Evolutionary conservation across 331 rosid species (phyloP), one percentile per base, ranked within the genome.

Genomic region (Phaseolus coccineus): DNA sequence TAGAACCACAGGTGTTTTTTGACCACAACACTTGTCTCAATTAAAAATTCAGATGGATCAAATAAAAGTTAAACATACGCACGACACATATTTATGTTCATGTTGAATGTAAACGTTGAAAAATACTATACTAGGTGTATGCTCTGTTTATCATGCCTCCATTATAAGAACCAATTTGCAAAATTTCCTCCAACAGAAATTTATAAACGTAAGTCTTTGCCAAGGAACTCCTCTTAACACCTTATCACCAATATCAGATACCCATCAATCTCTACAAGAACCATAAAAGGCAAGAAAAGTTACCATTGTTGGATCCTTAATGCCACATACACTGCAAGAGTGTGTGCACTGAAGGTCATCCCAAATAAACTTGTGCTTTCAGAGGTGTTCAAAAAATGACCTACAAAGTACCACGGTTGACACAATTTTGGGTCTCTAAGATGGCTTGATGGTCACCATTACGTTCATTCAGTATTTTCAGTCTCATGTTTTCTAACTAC

Each of bases 391-490:
- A 74, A 61, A 88, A 31, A 67, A 69, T 78, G 56, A 73, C 94
- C n/a, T 90, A 89, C 75, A 73, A 62, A 59, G 90, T 94, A 47
- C 47, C 42, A 5, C 22, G 68, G 53, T 24, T 97, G 97, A 78
- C 91, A 95, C 90, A 91, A 85, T 73, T 91, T 86, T 75, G 98
- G 97, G 52, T 78, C 97, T 44, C 69, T 95, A 80, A 87, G 87
- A 31, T 95, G 96, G 97, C 76, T 81, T 76, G 91, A 90, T 77
- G 96, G 86, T 75, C 63, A 81, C 37, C 92, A 93, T 69, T 83
- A 88, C 4, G 97, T 92, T 40, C 89, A 85, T 16, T 84, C 89
- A n/a, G 82, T 87, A 3, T 95, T 89, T 76, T 83, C 89, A 28
- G 93, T 90, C 80, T 25, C 28, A 33, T 58, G 52, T 10, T 67